These are phyloP conservation scores for Calonectria pauciramosa DNA, from an alignment of 2,329 filamentous ascomycete genomes.

Conservation along the genomic window DNA sequence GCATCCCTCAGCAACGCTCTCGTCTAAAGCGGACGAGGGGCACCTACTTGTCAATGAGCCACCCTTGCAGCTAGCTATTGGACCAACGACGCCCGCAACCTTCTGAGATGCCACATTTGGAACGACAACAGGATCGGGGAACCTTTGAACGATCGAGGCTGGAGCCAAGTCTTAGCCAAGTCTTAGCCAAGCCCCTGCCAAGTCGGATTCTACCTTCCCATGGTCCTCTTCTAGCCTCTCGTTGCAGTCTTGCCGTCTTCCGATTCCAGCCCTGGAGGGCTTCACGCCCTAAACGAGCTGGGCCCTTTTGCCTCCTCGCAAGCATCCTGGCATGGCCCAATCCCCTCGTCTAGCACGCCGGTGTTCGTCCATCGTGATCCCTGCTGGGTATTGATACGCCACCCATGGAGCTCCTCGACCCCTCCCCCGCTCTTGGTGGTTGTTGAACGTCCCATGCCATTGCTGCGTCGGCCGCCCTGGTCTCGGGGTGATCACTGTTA, in stretches of 20 bases:
- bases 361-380: constrained; percentile 14
- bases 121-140: background rate
- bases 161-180: constrained; percentile 4
- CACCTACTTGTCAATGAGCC: background rate
- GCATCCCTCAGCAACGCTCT: background rate
- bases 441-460: background rate
- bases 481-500: background rate
- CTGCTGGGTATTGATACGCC: constrained; percentile 10
- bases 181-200: constrained; percentile 15
- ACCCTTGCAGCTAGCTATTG: constrained; percentile 4
- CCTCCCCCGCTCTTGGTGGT: background rate
- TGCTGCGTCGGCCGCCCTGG: constrained; percentile 1
- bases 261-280: background rate
- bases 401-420: background rate
- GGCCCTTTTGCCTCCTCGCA: background rate
- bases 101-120: constrained; percentile 20
- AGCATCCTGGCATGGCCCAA: background rate
- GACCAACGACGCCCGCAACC: constrained; percentile 15
- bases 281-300: background rate
- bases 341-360: background rate
- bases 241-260: background rate
- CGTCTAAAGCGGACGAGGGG: background rate
- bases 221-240: background rate
- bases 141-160: constrained; percentile 5
- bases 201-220: background rate